These are phyloP conservation scores for Dioscorea alata DNA, from an alignment of 106 monocot species.

Conservation along the genomic window DNA sequence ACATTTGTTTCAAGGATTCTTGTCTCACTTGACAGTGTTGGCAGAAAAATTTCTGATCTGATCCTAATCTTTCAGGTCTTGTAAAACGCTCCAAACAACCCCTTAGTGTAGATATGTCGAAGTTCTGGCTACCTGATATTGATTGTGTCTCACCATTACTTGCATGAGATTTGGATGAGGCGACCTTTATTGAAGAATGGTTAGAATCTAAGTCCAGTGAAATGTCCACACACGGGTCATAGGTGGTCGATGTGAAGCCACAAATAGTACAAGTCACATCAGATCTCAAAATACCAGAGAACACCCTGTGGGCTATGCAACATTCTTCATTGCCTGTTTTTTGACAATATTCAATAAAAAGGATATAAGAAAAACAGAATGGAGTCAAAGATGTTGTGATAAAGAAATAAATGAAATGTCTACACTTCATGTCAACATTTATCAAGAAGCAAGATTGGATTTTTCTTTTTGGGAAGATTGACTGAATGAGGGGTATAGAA, in stretches of 20 bases:
- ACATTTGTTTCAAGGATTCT: conserved; percentile 96
- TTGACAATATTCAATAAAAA: too few relatives aligned
- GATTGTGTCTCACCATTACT: conserved; percentile 32
- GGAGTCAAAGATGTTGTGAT: too few relatives aligned
- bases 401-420: too few relatives aligned
- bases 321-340: conserved; percentile 70
- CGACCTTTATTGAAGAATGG: conserved; percentile 13
- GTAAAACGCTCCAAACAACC: conserved; percentile 84
- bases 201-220: conserved; percentile 69
- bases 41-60: conserved; percentile 88
- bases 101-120: conserved; percentile 49
- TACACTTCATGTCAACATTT: too few relatives aligned
- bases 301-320: conserved; percentile 87
- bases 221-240: conserved; percentile 89
- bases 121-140: conserved; percentile 8
- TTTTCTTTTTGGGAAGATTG: too few relatives aligned
- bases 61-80: conserved; percentile 70
- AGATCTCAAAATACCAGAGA: conserved; percentile 90
- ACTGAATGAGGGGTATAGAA: too few relatives aligned
- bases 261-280: conserved; percentile 88
- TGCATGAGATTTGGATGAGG: conserved; percentile 17
- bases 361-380: background rate
- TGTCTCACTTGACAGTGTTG: conserved; percentile 78
- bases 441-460: too few relatives aligned
- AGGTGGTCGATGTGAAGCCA: conserved; percentile 93